Base-by-base conservation (phyloP, 192 early-diverging fungal species). In the Backusella westeae region DNA sequence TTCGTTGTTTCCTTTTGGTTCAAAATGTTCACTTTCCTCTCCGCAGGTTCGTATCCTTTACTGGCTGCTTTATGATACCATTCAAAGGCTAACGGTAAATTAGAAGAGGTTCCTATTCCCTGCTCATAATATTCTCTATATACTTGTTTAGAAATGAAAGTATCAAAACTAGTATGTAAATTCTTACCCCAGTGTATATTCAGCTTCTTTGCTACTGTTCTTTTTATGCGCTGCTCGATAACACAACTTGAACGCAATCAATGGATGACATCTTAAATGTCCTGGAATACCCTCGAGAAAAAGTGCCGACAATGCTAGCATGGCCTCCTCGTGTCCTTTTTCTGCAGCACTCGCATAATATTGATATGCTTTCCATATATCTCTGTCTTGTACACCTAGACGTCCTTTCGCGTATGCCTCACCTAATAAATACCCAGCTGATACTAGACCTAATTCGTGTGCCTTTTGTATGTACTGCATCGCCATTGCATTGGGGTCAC, bases 341-440 rank as follows among this genome's bases (percentile, higher is more conserved):
- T 63, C 56, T 12, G 56, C 56, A 63, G 56, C 56, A 63, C n/a
- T n/a, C 12, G 56, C 56, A 63, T 63, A 63, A 29, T 63, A 63
- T 14, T 63, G 56, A 29, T 63, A 63, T 63, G 56, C 56, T 63
- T 63, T 63, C 56, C 56, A 63, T 14, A 29, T 23, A 29, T 63
- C 56, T 29, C 10, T 63, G 0, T 63, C 7, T 63, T 23, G 26
- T 14, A 63, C 12, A 63, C 56, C 56, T 26, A 63, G 9, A 29
- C 23, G 10, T 29, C 21, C 23, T 12, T 63, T 63, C 3, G 26
- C 21, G 2, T 29, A 63, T 14, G 23, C 56, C 0, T 26, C 56
- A 1, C 56, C 56, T 14, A 63, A 63, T 26, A 12, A 4, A 63
- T 63, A 29, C 3, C 56, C 56, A 14, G 56, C 56, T 63, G 56